phyloP scores from a whole-genome alignment of 1,284 basidiomycete species.

The Trametes versicolor region DNA sequence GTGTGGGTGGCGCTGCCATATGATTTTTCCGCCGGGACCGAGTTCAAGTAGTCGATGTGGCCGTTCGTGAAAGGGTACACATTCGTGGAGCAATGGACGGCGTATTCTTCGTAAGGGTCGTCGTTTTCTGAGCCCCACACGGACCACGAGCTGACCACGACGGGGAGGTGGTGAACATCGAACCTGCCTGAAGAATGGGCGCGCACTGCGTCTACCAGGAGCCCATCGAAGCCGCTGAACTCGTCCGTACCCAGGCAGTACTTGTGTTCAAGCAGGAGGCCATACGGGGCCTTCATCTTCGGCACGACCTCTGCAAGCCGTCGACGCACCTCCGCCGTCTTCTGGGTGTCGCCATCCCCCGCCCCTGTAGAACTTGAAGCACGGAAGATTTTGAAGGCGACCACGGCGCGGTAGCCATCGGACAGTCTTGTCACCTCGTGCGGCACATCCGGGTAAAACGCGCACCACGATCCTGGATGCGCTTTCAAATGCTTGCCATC shows the following conservation, averaged over 20 bases:
- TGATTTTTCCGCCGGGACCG: neutral
- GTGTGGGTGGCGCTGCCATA: conserved; percentile 1
- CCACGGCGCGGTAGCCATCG: conserved; percentile 41
- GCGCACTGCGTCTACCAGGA: conserved; percentile 35
- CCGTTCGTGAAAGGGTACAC: conserved; percentile 42
- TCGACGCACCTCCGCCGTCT: neutral
- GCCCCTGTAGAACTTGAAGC: neutral
- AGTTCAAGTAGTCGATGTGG: conserved; percentile 36
- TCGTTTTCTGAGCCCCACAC: conserved; percentile 16
- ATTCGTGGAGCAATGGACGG: neutral
- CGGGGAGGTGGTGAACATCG: conserved; percentile 42
- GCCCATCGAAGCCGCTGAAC: conserved; percentile 41
- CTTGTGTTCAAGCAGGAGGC: conserved; percentile 41
- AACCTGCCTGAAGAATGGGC: neutral
- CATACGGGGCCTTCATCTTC: conserved; percentile 38
- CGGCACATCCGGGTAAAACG: conserved; percentile 51
- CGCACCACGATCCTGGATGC: conserved; percentile 39
- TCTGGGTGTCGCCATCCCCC: neutral
- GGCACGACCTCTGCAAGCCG: conserved; percentile 23
- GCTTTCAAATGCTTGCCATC: neutral
- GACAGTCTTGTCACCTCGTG: conserved; percentile 39
- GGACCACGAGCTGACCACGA: conserved; percentile 31
- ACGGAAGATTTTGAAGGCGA: conserved; percentile 48
- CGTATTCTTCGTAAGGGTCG: neutral
- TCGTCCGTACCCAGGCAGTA: conserved; percentile 40